phyloP scores from a whole-genome alignment of 495 filamentous ascomycete genomes.

The Penicillium nucicola region DNA sequence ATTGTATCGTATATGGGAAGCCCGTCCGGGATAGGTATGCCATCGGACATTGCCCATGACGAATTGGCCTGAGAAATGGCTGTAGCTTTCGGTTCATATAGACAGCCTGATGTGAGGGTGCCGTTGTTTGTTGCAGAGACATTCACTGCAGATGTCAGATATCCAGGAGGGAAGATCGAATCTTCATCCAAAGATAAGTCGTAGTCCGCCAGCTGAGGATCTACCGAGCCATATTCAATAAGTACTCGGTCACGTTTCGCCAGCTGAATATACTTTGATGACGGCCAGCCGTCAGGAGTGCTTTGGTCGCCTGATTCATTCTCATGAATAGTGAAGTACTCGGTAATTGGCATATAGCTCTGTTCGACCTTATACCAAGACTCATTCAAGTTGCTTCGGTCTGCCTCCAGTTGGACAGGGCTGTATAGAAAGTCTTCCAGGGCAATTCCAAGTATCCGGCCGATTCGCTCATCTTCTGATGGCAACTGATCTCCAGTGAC shows the following conservation, averaged over 20 bases:
- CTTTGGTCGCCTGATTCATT: constrained; percentile 35
- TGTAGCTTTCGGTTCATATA: constrained; percentile 39
- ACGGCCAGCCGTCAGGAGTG: constrained; percentile 63
- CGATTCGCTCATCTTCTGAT: constrained; percentile 23
- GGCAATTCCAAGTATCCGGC: constrained; percentile 32
- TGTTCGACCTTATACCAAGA: constrained; percentile 53
- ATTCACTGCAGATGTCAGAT: constrained; percentile 29
- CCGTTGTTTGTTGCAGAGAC: constrained; percentile 29
- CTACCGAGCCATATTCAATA: constrained; percentile 51
- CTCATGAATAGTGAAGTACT: constrained; percentile 49
- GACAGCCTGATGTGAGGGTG: constrained; percentile 47
- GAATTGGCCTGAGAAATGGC: constrained; percentile 46
- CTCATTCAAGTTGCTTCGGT: constrained; percentile 55
- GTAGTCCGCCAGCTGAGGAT: constrained; percentile 54
- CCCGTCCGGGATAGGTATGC: constrained; percentile 25
- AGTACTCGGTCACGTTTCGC: constrained; percentile 48
- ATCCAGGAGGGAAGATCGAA: constrained; percentile 42
- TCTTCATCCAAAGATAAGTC: constrained; percentile 40
- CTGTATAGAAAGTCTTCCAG: constrained; percentile 53
- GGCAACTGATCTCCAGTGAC: constrained; percentile 36
- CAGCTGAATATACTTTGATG: constrained; percentile 53
- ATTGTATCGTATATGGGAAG: constrained; percentile 33
- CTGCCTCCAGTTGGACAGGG: constrained; percentile 38
- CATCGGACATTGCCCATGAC: constrained; percentile 52
- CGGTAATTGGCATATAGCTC: constrained; percentile 43